Evolutionary conservation across 768 basidiomycete species (phyloP), one percentile per base, ranked within the genome.

Genomic region (Epithele typhae): DNA sequence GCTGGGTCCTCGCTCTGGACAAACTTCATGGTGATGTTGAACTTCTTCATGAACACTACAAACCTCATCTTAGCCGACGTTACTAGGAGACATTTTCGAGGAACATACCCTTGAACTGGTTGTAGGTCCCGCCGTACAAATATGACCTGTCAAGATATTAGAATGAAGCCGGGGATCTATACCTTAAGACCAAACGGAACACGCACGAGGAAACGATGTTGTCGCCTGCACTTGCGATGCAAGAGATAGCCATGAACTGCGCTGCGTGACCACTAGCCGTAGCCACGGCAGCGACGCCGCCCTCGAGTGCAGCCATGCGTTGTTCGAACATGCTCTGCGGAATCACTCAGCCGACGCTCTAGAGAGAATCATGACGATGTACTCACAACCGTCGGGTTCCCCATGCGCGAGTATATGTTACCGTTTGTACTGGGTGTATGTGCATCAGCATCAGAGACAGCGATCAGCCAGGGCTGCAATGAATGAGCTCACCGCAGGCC

Each of bases 41-140:
- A 85, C 45, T 81, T 78, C 64, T 84, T 83, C 64, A 87, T 74
- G 35, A 80, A 77, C 2, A 86, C 84, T 82, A 37, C 30, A 25
- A 3, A 15, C n/a, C 11, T 42, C 24, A 40, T 34, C 15, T 38
- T 17, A 19, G 17, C 12, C 6, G 18, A 36, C 17, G 7, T 36
- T 36, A 21, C 15, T 12, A 2, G 10, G 22, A 35, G 4, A 25
- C 21, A 17, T 19, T 3, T 1, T 37, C 11, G n/a, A 37, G 6
- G 3, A 14, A 30, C 14, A 19, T 41, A 74, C 79, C 76, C 70
- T 85, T 87, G 67, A 87, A 79, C 64, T 86, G 84, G 52, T 86
- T 86, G 67, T 79, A 87, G 3, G 82, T 84, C 80, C 84, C 84
- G 34, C 85, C 85, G 45, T 87, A 87, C 18, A 88, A 69, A 57